Evolutionary conservation across 495 filamentous ascomycete species (phyloP).

Genomic region (Oidiodendron maius): DNA sequence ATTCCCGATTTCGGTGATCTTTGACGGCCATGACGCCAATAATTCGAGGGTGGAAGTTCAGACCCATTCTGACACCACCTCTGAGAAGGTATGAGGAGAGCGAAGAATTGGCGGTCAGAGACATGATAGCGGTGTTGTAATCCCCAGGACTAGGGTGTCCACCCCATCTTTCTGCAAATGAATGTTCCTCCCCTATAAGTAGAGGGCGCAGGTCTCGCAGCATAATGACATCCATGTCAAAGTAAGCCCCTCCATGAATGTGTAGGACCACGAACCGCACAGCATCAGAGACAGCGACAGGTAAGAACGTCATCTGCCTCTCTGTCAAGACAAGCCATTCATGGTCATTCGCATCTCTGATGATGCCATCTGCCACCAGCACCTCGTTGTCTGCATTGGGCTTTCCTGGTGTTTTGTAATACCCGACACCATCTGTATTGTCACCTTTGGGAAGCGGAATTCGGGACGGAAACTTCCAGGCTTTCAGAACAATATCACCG

Average conservation of each 20-base stretch:
- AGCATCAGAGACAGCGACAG: slow-evolving; percentile 37
- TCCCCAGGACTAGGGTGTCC: slow-evolving; percentile 46
- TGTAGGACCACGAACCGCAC: slow-evolving; percentile 52
- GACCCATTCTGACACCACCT: slow-evolving; percentile 51
- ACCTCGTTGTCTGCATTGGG: slow-evolving; percentile 34
- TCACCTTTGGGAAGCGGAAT: slow-evolving; percentile 43
- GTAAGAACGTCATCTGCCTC: slow-evolving; percentile 45
- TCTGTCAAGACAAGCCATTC: slow-evolving; percentile 46
- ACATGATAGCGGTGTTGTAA: slow-evolving; percentile 55
- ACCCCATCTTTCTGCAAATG: slow-evolving; percentile 53
- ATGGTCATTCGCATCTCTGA: slow-evolving; percentile 37
- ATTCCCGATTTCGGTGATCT: slow-evolving; percentile 44
- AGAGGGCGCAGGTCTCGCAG: slow-evolving; percentile 50
- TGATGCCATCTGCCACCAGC: slow-evolving; percentile 41
- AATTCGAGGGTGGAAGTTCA: slow-evolving; percentile 52
- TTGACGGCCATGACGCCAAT: slow-evolving; percentile 53
- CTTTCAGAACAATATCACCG: slow-evolving; percentile 45
- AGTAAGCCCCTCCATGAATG: slow-evolving; percentile 48
- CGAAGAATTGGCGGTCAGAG: slow-evolving; percentile 47
- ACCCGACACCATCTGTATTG: slow-evolving; percentile 32
- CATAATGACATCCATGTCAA: slow-evolving; percentile 54
- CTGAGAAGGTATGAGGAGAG: slow-evolving; percentile 49
- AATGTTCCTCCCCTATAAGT: slow-evolving; percentile 37
- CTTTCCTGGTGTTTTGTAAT: slow-evolving; percentile 34
- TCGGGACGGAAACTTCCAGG: slow-evolving; percentile 47